Conservation (phyloP, 805 yeast genomes). For the Ogataea angusta region DNA sequence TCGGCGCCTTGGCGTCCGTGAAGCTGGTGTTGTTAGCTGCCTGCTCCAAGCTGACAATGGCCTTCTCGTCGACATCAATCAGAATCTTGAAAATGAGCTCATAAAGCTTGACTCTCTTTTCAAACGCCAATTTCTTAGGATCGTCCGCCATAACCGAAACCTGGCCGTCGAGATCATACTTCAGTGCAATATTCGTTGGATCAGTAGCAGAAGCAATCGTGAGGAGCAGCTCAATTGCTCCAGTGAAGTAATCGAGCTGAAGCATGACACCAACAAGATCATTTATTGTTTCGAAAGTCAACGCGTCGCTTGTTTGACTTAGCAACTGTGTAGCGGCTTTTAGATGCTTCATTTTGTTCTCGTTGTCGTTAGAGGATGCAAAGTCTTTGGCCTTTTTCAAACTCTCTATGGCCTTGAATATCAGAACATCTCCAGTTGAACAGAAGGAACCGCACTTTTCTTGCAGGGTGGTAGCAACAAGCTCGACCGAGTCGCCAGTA, state of each 20-base stretch:
- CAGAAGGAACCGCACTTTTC: constrained; percentile 94
- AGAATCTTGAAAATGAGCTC: constrained; percentile 73
- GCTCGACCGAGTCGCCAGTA: constrained; percentile 90
- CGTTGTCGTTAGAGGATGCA: constrained; percentile 68
- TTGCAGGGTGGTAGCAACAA: constrained; percentile 81
- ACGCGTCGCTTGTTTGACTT: constrained; percentile 73
- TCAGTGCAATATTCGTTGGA: constrained; percentile 54
- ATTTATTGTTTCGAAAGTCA: constrained; percentile 73
- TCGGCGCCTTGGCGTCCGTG: constrained; percentile 14
- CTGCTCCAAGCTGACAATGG: constrained; percentile 41
- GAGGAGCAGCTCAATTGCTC: constrained; percentile 79
- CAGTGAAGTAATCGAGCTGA: constrained; percentile 73
- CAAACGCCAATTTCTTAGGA: constrained; percentile 47
- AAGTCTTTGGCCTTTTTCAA: constrained; percentile 80
- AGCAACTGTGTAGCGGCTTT: constrained; percentile 72
- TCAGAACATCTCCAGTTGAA: constrained; percentile 87
- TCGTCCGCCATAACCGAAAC: constrained; percentile 37
- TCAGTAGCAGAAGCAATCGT: constrained; percentile 72
- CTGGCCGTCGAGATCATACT: constrained; percentile 44
- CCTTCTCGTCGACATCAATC: constrained; percentile 64
- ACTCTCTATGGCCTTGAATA: constrained; percentile 91
- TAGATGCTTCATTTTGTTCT: constrained; percentile 60
- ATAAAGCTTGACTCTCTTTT: constrained; percentile 58
- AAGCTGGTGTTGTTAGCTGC: constrained; percentile 18
- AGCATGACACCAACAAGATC: constrained; percentile 79